phyloP scores from a whole-genome alignment of 805 yeast species.

The Blastobotrys americana region DNA sequence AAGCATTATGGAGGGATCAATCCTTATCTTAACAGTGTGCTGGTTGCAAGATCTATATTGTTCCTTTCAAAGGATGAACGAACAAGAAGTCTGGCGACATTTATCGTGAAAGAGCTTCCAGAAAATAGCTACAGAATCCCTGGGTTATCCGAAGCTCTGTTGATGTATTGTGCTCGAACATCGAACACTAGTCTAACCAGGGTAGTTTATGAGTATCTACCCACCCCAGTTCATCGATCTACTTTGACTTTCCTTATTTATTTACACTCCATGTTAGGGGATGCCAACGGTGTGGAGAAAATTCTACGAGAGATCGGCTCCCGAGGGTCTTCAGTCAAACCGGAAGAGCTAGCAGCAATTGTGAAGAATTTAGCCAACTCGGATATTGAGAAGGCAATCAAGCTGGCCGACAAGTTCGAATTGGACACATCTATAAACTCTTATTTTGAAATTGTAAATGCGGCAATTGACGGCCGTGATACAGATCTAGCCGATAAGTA shows the following conservation, averaged over 20 bases:
- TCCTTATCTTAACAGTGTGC: conserved; percentile 1
- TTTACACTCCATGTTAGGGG: conserved; percentile 17
- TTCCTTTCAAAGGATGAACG: conserved; percentile 16
- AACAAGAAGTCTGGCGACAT: conserved; percentile 5
- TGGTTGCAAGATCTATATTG: conserved; percentile 13
- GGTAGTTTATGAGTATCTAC: conserved; percentile 10
- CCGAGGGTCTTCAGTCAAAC: conserved; percentile 2
- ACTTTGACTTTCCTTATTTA: conserved; percentile 14
- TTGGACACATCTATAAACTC: background rate
- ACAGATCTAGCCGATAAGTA: conserved; percentile 7
- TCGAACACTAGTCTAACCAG: conserved; percentile 13
- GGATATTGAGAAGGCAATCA: conserved; percentile 10
- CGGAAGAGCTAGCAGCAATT: conserved; percentile 11
- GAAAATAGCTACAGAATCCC: conserved; percentile 9
- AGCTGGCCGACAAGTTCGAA: conserved; percentile 6
- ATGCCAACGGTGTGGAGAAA: conserved; percentile 17
- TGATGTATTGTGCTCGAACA: conserved; percentile 17
- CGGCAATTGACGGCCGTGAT: conserved; percentile 20
- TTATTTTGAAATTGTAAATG: conserved; percentile 21
- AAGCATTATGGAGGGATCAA: background rate
- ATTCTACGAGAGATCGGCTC: conserved; percentile 17
- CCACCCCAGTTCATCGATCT: conserved; percentile 14
- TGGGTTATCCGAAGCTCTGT: conserved; percentile 20
- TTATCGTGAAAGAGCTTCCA: conserved; percentile 13
- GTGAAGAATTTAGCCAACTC: conserved; percentile 8